Evolutionary conservation across 768 basidiomycete genomes (phyloP).

Genomic region (Gloeophyllum trabeum): DNA sequence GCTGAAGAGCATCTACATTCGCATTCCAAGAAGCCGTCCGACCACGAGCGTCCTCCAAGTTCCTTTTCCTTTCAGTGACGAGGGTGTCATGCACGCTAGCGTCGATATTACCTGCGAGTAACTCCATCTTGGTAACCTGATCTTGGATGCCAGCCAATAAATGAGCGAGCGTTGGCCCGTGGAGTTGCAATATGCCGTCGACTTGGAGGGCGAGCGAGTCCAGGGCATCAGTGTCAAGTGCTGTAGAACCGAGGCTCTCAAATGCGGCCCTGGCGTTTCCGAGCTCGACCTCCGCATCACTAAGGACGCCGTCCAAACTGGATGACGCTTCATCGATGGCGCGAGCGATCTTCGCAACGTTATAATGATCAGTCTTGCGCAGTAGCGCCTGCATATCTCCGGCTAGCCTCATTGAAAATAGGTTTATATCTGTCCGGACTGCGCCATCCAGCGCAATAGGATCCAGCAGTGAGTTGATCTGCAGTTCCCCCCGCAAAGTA

Average conservation of each 20-base stretch:
- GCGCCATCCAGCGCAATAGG: conserved; percentile 46
- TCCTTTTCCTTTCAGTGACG: conserved; percentile 33
- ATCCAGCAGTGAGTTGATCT: too few species aligned
- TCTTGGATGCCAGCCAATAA: conserved; percentile 45
- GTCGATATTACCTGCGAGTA: conserved; percentile 29
- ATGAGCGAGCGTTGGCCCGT: conserved; percentile 27
- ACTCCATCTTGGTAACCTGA: conserved; percentile 44
- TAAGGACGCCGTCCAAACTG: conserved; percentile 25
- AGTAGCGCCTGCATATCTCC: conserved; percentile 40
- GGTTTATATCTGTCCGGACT: conserved; percentile 60
- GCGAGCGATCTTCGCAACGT: conserved; percentile 41
- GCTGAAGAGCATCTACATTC: conserved; percentile 16
- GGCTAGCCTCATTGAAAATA: conserved; percentile 51
- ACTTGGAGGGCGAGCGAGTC: conserved; percentile 22
- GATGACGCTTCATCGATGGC: conserved; percentile 34
- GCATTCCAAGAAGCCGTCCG: conserved; percentile 38
- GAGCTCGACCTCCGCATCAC: conserved; percentile 3
- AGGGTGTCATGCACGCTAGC: conserved; percentile 33
- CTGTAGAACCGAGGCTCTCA: neutral
- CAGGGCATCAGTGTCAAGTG: conserved; percentile 17
- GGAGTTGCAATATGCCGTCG: conserved; percentile 21
- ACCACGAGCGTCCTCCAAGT: conserved; percentile 39
- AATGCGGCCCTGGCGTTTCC: neutral
- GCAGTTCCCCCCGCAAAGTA: conserved; percentile 27
- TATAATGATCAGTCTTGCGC: conserved; percentile 34